Evolutionary conservation across 257 asterid species (phyloP), one percentile per base, ranked within the genome.

Genomic region (Echium plantagineum): DNA sequence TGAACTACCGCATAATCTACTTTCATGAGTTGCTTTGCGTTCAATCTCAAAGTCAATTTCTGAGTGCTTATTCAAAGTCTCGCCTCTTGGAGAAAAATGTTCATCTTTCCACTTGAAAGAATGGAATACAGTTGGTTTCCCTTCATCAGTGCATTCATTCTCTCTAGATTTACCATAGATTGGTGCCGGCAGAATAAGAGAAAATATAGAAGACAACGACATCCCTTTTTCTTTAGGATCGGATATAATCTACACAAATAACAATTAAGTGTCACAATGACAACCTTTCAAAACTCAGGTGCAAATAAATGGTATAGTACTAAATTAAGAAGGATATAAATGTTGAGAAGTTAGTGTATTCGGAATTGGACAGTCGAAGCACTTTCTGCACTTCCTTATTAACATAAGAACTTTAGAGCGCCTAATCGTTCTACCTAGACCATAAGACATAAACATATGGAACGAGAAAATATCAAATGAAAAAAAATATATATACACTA

Each of bases 21-120:
- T 47, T 60, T 69, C 80, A 63, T 63, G 68, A 63, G 38, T 57
- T 46, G 69, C 77, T 55, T 46, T 52, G 15, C 56, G 67, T 62
- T 70, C 72, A 20, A 55, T 58, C 19, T 62, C 79, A 42, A 31
- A 60, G 30, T 72, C 66, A 66, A 63, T 60, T 55, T 81, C 87
- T 20, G 66, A 16, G 56, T 48, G 60, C 67, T 76, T 75, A 22
- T 83, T 94, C 78, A 87, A 55, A 21, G 95, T 94, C 65, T 74
- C 85, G 70, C 87, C 83, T 68, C 78, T 80, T 74, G 47, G 58
- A 7, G 90, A 78, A 74, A 83, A 90, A 60, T 76, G 81, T 75
- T 77, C 81, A 64, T 83, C 85, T 77, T 83, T 80, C 94, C 96
- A 85, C 32, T 75, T 73, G 66, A 81, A 83, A 16, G 96, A 81